phyloP scores from a whole-genome alignment of 805 yeast genomes.

The Yarrowia sp. region DNA sequence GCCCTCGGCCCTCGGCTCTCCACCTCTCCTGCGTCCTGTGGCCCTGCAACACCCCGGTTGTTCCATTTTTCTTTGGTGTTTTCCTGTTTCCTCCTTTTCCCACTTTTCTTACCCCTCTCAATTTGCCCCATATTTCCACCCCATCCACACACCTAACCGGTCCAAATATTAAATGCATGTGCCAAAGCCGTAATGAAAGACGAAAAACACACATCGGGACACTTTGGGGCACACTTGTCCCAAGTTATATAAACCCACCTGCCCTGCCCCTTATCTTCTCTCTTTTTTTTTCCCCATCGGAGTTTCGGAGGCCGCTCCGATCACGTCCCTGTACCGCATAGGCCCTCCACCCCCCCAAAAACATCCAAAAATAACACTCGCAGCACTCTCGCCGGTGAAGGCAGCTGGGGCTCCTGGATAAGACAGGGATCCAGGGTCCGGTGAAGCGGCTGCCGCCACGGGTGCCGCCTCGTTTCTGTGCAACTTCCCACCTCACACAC shows the following conservation, averaged over 20 bases:
- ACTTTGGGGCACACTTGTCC: constrained; percentile 1
- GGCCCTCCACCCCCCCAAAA: constrained; percentile 17
- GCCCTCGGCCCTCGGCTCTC: no score
- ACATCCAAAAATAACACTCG: neutral
- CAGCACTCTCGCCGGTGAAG: neutral
- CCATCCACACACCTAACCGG: neutral
- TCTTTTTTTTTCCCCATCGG: constrained; percentile 3
- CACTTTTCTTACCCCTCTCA: neutral
- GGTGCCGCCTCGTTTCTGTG: constrained; percentile 13
- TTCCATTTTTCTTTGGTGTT: no score
- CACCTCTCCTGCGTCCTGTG: neutral
- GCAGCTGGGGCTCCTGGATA: constrained; percentile 1
- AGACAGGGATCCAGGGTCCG: constrained; percentile 30
- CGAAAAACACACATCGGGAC: neutral
- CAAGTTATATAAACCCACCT: neutral
- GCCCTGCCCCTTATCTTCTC: neutral
- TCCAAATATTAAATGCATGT: constrained; percentile 20
- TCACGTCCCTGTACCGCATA: constrained; percentile 25
- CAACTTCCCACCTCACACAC: neutral
- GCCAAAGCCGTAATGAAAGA: neutral
- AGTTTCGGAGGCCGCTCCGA: constrained; percentile 35
- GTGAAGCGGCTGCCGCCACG: constrained; percentile 15
- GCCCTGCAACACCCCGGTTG: neutral
- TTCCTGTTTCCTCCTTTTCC: no score
- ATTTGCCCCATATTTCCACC: neutral